Evolutionary conservation across 768 basidiomycete species (phyloP).

Genomic region (Tephrocybe rancida): DNA sequence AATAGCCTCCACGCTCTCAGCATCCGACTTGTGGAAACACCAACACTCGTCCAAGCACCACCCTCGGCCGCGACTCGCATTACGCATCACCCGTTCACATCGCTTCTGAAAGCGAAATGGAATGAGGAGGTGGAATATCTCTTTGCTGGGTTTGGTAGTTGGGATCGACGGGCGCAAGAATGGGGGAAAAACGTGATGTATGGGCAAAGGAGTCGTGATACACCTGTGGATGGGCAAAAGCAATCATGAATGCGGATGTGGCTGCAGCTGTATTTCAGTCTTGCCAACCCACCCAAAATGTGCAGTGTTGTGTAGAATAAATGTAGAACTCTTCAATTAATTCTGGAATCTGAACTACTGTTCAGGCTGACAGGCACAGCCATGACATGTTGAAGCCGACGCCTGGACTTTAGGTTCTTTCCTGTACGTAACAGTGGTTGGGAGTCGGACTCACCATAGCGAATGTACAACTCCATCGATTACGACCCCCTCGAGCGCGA

Average conservation of each 20-base stretch:
- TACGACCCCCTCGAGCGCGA: no score
- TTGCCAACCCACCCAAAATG: no score
- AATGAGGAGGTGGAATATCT: slow-evolving; percentile 55
- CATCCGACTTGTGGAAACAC: slow-evolving; percentile 51
- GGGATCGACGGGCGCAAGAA: slow-evolving; percentile 47
- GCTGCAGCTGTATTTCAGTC: no score
- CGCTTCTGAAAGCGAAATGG: slow-evolving; percentile 57
- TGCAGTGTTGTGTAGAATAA: no score
- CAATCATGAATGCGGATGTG: background rate
- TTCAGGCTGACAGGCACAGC: no score
- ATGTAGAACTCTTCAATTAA: no score
- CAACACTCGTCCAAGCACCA: slow-evolving; percentile 49
- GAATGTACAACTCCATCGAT: no score
- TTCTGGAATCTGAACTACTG: no score
- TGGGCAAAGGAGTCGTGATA: slow-evolving; percentile 22
- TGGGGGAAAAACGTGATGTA: slow-evolving; percentile 52
- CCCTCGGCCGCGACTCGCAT: slow-evolving; percentile 58
- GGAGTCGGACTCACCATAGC: no score
- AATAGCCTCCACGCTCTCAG: slow-evolving; percentile 52
- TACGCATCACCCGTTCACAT: slow-evolving; percentile 43
- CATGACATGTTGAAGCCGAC: no score
- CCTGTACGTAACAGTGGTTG: no score
- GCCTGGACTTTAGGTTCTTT: no score
- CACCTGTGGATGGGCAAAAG: background rate
- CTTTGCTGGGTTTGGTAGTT: slow-evolving; percentile 43